These are phyloP conservation scores for Naganishia kalamii DNA, from an alignment of 768 basidiomycete genomes.

Conservation along the genomic window DNA sequence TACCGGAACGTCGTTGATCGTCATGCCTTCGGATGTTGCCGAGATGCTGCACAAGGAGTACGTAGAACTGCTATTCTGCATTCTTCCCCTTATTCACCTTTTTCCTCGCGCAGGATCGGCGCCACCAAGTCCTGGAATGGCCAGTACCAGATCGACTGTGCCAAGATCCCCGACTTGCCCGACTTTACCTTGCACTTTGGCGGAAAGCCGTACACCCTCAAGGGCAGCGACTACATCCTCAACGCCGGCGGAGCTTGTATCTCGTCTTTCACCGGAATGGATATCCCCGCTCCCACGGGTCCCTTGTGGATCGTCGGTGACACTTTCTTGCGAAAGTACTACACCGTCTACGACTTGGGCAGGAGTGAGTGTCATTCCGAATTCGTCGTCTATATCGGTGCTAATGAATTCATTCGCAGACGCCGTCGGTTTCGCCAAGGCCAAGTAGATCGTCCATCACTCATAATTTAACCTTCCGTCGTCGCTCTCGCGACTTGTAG, in stretches of 20 bases:
- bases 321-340: slow-evolving; percentile 70
- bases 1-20: slow-evolving; percentile 86
- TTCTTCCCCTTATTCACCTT: background rate
- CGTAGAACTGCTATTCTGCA: slow-evolving; percentile 24
- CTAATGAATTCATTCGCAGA: slow-evolving; percentile 49
- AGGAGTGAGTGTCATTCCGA: slow-evolving; percentile 24
- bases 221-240: slow-evolving; percentile 78
- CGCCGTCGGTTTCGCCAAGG: slow-evolving; percentile 74
- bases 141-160: slow-evolving; percentile 85
- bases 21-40: slow-evolving; percentile 84
- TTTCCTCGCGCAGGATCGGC: slow-evolving; percentile 57
- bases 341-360: slow-evolving; percentile 48
- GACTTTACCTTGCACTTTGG: slow-evolving; percentile 75
- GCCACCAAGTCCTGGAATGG: slow-evolving; percentile 93
- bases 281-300: slow-evolving; percentile 61
- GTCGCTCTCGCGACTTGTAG: no score
- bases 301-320: slow-evolving; percentile 80
- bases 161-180: slow-evolving; percentile 74
- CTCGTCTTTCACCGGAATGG: slow-evolving; percentile 83
- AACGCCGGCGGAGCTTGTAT: slow-evolving; percentile 88
- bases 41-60: slow-evolving; percentile 79
- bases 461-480: no score
- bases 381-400: background rate
- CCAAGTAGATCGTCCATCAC: slow-evolving; percentile 24
- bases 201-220: slow-evolving; percentile 70